Evolutionary conservation across 805 yeast species (phyloP).

Genomic region (Ogataea paraovalis): DNA sequence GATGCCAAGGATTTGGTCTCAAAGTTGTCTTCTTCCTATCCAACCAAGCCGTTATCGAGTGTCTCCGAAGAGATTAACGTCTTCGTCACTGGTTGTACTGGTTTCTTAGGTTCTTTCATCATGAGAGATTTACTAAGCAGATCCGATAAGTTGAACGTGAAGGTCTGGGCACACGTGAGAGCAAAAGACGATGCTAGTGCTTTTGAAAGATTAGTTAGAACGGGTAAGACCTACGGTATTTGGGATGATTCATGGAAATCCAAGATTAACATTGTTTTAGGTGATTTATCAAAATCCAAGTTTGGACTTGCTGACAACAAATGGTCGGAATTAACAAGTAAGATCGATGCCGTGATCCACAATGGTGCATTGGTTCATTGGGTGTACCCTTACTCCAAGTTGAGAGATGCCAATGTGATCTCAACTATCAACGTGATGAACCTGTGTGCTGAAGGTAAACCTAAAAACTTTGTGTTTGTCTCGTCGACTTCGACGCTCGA

Average conservation of each 20-base stretch:
- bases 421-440: conserved; percentile 82
- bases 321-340: conserved; percentile 56
- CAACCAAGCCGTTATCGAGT: conserved; percentile 34
- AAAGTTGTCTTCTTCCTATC: conserved; percentile 41
- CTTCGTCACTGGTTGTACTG: conserved; percentile 93
- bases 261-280: conserved; percentile 69
- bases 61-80: conserved; percentile 36
- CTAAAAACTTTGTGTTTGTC: conserved; percentile 85
- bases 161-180: conserved; percentile 85
- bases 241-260: conserved; percentile 62
- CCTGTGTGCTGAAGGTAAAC: conserved; percentile 71
- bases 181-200: conserved; percentile 70
- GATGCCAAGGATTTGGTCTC: conserved; percentile 63
- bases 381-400: conserved; percentile 90
- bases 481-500: conserved; percentile 95
- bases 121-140: conserved; percentile 71
- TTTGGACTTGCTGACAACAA: conserved; percentile 60
- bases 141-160: conserved; percentile 39
- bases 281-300: conserved; percentile 68
- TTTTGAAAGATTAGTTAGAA: conserved; percentile 64
- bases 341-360: conserved; percentile 81
- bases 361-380: conserved; percentile 98
- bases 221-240: conserved; percentile 79
- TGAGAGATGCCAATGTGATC: conserved; percentile 90
- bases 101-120: conserved; percentile 91